Evolutionary conservation across 352 stramenopile species (phyloP).

Genomic region (Phytophthora crassamura): DNA sequence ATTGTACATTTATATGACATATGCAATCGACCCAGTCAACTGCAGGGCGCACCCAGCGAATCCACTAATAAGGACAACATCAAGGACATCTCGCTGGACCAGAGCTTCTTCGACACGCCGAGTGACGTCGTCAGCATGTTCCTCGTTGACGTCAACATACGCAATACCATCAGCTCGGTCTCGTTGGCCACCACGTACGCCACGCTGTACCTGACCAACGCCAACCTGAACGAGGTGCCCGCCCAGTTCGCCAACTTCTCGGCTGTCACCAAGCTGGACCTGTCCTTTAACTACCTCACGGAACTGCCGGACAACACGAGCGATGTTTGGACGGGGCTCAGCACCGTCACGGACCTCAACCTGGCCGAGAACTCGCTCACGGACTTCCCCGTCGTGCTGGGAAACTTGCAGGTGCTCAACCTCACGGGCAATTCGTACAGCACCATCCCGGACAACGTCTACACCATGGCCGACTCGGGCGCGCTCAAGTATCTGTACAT

Average conservation of each 20-base stretch:
- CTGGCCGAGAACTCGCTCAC: constrained; percentile 54
- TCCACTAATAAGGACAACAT: constrained; percentile 44
- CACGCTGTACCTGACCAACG: constrained; percentile 51
- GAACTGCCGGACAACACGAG: constrained; percentile 44
- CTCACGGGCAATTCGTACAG: constrained; percentile 54
- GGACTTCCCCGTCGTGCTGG: constrained; percentile 44
- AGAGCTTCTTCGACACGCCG: constrained; percentile 63
- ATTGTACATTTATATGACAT: constrained; percentile 4
- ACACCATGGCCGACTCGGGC: constrained; percentile 41
- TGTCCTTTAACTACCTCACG: constrained; percentile 61
- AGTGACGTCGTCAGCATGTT: constrained; percentile 41
- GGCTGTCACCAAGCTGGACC: constrained; percentile 38
- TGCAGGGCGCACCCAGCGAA: constrained; percentile 35
- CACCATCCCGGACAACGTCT: constrained; percentile 55
- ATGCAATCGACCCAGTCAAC: constrained; percentile 30
- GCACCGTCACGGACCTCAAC: constrained; percentile 44
- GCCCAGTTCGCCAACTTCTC: constrained; percentile 44
- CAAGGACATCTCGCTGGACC: constrained; percentile 58
- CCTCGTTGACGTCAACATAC: constrained; percentile 43
- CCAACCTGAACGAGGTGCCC: constrained; percentile 54
- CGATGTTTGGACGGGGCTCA: constrained; percentile 38
- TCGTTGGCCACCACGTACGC: constrained; percentile 37
- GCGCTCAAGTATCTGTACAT: constrained; percentile 60
- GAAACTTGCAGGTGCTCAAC: constrained; percentile 47
- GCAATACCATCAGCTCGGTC: constrained; percentile 42